phyloP scores from a whole-genome alignment of 495 filamentous ascomycete genomes.

The Talaromyces trachyspermus region DNA sequence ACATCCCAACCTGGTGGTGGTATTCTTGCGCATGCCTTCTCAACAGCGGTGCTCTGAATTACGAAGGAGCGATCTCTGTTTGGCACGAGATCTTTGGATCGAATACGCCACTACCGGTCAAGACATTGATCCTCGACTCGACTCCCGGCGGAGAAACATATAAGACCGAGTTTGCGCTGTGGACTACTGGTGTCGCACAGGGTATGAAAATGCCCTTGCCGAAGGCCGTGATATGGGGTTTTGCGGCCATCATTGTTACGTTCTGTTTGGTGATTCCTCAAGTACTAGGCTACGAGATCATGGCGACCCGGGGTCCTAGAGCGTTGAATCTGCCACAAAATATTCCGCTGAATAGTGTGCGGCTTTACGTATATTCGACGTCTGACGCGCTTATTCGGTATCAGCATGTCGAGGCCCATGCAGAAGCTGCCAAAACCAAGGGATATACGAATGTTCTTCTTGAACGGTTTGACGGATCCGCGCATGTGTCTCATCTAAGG shows the following conservation, averaged over 20 bases:
- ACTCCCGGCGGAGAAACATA: conserved; percentile 13
- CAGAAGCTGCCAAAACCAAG: conserved; percentile 8
- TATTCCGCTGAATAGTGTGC: conserved; percentile 2
- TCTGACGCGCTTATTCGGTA: conserved; percentile 11
- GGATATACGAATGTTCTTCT: conserved; percentile 8
- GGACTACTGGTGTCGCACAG: conserved; percentile 10
- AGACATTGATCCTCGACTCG: conserved; percentile 15
- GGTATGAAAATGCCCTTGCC: conserved; percentile 10
- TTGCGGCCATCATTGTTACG: conserved; percentile 6
- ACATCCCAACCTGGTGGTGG: neutral
- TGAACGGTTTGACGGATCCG: conserved; percentile 8
- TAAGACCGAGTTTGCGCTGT: conserved; percentile 4
- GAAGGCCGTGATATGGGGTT: neutral
- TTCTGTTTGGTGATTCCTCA: conserved; percentile 4
- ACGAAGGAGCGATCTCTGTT: conserved; percentile 7
- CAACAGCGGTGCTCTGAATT: conserved; percentile 15
- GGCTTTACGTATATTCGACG: conserved; percentile 14
- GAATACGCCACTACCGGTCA: conserved; percentile 9
- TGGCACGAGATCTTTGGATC: conserved; percentile 6
- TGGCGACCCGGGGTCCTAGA: conserved; percentile 7
- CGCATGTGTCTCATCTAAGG: conserved; percentile 9
- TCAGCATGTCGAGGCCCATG: conserved; percentile 13
- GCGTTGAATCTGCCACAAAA: conserved; percentile 7
- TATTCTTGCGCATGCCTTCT: conserved; percentile 17
- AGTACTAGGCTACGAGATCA: conserved; percentile 5